These are phyloP conservation scores for Stephanodiscus triporus DNA, from an alignment of 108 stramenopile genomes.

Conservation along the genomic window DNA sequence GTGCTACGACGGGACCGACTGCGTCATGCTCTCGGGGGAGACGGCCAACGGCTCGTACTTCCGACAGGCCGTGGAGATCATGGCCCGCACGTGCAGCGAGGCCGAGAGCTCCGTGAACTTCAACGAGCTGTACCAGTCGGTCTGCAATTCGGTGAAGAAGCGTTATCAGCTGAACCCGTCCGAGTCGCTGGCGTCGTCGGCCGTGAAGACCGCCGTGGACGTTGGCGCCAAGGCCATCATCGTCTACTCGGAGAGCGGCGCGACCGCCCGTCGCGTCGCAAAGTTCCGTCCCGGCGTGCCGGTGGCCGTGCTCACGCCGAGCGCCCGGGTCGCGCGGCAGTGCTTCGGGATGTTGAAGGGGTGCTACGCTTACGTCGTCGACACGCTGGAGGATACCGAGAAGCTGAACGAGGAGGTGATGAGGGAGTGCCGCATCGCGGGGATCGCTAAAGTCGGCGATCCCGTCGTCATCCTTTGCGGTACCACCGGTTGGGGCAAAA, in stretches of 20 bases:
- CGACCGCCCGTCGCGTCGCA: slow-evolving; percentile 74
- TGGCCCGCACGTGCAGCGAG: slow-evolving; percentile 91
- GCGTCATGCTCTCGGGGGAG: slow-evolving; percentile 93
- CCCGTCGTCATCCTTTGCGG: slow-evolving; percentile 68
- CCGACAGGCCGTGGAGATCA: slow-evolving; percentile 87
- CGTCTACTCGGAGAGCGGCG: slow-evolving; percentile 89
- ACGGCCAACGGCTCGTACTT: slow-evolving; percentile 88
- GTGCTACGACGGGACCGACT: slow-evolving; percentile 90
- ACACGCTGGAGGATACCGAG: slow-evolving; percentile 61
- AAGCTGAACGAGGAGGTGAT: slow-evolving; percentile 63
- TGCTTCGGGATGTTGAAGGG: slow-evolving; percentile 63
- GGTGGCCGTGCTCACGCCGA: slow-evolving; percentile 58
- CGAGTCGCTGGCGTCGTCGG: slow-evolving; percentile 92
- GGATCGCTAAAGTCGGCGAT: slow-evolving; percentile 73
- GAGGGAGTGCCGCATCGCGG: slow-evolving; percentile 55
- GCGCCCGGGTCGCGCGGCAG: slow-evolving; percentile 58
- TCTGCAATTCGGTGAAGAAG: slow-evolving; percentile 60
- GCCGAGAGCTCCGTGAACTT: slow-evolving; percentile 76
- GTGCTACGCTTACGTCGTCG: slow-evolving; percentile 51
- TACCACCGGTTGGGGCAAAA: slow-evolving; percentile 38
- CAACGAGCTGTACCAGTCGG: slow-evolving; percentile 69
- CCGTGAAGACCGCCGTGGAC: slow-evolving; percentile 94
- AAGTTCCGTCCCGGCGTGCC: slow-evolving; percentile 71
- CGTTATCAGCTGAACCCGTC: slow-evolving; percentile 55
- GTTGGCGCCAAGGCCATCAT: slow-evolving; percentile 80